These are phyloP conservation scores for Cyathus striatus DNA, from an alignment of 768 basidiomycete species.

Conservation along the genomic window DNA sequence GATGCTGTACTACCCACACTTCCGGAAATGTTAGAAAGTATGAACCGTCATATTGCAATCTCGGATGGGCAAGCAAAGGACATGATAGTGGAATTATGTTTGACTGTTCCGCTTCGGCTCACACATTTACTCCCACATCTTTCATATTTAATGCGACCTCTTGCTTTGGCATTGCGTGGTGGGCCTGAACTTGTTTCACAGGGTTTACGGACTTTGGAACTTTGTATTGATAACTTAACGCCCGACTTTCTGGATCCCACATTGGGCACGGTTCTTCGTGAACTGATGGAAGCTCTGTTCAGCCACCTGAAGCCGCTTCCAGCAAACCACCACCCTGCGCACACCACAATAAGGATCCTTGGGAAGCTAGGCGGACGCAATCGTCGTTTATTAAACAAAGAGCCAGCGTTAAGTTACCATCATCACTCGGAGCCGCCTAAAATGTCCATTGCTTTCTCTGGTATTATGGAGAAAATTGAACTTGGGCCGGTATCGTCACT, in stretches of 20 bases:
- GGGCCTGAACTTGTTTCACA: conserved; percentile 89
- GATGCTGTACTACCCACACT: conserved; percentile 94
- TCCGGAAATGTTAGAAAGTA: conserved; percentile 93
- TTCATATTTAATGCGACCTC: conserved; percentile 92
- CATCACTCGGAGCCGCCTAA: conserved; percentile 68
- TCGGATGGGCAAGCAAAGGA: conserved; percentile 82
- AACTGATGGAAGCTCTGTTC: conserved; percentile 93
- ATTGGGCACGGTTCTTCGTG: conserved; percentile 84
- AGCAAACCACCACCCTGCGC: conserved; percentile 82
- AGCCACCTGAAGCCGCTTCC: conserved; percentile 88
- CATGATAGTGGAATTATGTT: conserved; percentile 93
- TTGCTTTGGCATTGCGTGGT: conserved; percentile 86
- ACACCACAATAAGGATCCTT: conserved; percentile 92
- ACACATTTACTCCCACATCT: conserved; percentile 96
- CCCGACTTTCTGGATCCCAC: conserved; percentile 98
- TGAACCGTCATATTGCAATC: conserved; percentile 84
- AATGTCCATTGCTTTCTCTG: conserved; percentile 70
- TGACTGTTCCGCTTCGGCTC: conserved; percentile 92
- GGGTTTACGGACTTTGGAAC: conserved; percentile 90
- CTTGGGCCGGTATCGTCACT: conserved; percentile 61
- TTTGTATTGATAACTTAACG: conserved; percentile 98
- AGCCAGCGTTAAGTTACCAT: conserved; percentile 69
- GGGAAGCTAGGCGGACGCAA: conserved; percentile 97
- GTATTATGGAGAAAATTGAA: conserved; percentile 56
- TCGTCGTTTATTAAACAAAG: conserved; percentile 76